Percentiles rank a stretch among this genome's conserved stretches.
phyloP scores from a whole-genome alignment of 805 yeast genomes.

The Kuraishia borneana region DNA sequence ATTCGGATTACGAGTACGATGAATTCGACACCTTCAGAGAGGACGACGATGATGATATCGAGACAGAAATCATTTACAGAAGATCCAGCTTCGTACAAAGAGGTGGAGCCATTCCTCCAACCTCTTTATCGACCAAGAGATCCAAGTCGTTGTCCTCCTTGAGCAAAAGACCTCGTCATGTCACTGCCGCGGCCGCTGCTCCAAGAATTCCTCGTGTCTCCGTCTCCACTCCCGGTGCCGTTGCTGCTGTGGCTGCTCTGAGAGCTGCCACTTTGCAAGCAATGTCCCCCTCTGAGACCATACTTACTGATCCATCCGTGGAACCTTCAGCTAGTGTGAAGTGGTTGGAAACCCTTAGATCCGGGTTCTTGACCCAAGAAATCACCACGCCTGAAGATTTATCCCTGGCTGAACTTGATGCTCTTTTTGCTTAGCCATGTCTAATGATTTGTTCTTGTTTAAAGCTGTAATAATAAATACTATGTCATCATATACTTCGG shows the following conservation, averaged over 20 bases:
- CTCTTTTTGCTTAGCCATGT: conserved; percentile 23
- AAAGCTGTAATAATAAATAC: background rate
- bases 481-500: conserved; percentile 84
- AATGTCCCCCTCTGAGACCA: conserved; percentile 25
- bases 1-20: conserved; percentile 34
- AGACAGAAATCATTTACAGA: background rate
- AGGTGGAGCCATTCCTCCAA: conserved; percentile 1
- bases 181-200: conserved; percentile 77
- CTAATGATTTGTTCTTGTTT: background rate
- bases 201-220: conserved; percentile 65
- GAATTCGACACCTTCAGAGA: conserved; percentile 23
- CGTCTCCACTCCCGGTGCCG: conserved; percentile 49
- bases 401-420: conserved; percentile 58
- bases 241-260: conserved; percentile 66
- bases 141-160: conserved; percentile 57
- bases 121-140: conserved; percentile 24
- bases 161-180: conserved; percentile 35
- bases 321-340: conserved; percentile 33
- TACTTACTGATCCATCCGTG: conserved; percentile 21
- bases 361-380: conserved; percentile 70
- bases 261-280: conserved; percentile 56
- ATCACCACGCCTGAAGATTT: conserved; percentile 73
- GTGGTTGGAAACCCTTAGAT: conserved; percentile 66
- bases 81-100: background rate
- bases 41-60: conserved; percentile 23